Conservation (phyloP, 352 stramenopile species). For the Blastocystis sp. region DNA sequence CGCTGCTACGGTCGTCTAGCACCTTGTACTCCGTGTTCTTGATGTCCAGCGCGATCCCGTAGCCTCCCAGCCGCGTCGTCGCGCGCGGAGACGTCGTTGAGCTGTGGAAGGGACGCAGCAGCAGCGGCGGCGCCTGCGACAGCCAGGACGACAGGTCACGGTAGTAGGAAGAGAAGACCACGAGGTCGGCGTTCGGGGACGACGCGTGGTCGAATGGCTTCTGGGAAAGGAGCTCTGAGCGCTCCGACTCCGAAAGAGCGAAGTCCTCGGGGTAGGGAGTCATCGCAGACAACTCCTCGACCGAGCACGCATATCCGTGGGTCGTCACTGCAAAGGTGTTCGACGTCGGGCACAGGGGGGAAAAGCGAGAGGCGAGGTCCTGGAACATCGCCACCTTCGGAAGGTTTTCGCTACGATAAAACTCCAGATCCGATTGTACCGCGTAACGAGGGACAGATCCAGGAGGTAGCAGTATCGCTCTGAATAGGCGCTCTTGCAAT, state of each 20-base stretch:
- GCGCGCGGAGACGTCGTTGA: background rate
- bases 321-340: background rate
- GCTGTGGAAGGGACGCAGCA: constrained; percentile 30
- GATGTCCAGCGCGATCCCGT: constrained; percentile 80
- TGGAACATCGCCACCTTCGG: constrained; percentile 45
- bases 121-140: background rate
- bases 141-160: background rate
- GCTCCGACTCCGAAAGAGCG: background rate
- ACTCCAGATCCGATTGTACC: background rate
- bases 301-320: background rate
- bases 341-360: background rate
- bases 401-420: background rate
- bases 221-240: background rate
- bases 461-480: background rate
- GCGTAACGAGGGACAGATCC: background rate
- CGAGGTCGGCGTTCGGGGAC: background rate
- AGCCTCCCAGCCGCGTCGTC: constrained; percentile 74
- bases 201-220: background rate
- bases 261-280: background rate
- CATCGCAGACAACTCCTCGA: background rate
- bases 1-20: constrained; percentile 72
- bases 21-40: constrained; percentile 94
- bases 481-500: background rate
- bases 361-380: background rate
- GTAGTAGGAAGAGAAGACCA: background rate